A percentile compares a stretch with the other conserved stretches of the same genome.
These are phyloP conservation scores for Orychophragmus violaceus DNA, from an alignment of 345 rosid genomes.

Conservation along the genomic window DNA sequence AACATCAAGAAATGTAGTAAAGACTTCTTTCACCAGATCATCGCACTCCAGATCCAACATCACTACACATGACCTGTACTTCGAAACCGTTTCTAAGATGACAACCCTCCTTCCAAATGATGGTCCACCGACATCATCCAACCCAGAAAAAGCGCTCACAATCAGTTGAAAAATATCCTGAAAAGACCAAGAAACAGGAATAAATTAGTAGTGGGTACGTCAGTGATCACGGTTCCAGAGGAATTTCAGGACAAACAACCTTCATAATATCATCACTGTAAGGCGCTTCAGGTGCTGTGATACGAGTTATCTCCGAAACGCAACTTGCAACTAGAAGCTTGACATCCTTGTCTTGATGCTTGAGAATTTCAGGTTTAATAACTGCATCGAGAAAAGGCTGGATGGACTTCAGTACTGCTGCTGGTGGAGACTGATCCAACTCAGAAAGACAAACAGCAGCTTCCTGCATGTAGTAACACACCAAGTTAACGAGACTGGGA, in stretches of 20 bases:
- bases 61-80: conserved; percentile 90
- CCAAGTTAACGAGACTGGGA: not conserved
- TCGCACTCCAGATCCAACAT: conserved; percentile 98
- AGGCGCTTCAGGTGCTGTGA: conserved; percentile 99
- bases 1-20: conserved; percentile 77
- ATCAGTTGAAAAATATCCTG: conserved; percentile 88
- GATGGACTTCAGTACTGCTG: conserved; percentile 60
- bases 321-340: conserved; percentile 97
- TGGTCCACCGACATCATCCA: conserved; percentile 75
- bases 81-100: conserved; percentile 93
- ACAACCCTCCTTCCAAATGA: conserved; percentile 90
- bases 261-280: conserved; percentile 73
- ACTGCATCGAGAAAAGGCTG: conserved; percentile 76
- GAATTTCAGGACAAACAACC: conserved; percentile 39
- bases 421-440: conserved; percentile 78
- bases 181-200: conserved; percentile 23
- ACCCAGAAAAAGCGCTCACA: conserved; percentile 77
- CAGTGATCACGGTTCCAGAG: not conserved
- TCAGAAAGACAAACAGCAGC: conserved; percentile 75
- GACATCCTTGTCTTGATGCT: conserved; percentile 89
- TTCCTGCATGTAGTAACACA: conserved; percentile 56
- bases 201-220: not conserved
- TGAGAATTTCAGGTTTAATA: conserved; percentile 71
- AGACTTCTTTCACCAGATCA: conserved; percentile 85
- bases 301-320: conserved; percentile 88